Conservation (phyloP, 176 grass and related monocot genomes). For the Echinochloa phyllopogon region DNA sequence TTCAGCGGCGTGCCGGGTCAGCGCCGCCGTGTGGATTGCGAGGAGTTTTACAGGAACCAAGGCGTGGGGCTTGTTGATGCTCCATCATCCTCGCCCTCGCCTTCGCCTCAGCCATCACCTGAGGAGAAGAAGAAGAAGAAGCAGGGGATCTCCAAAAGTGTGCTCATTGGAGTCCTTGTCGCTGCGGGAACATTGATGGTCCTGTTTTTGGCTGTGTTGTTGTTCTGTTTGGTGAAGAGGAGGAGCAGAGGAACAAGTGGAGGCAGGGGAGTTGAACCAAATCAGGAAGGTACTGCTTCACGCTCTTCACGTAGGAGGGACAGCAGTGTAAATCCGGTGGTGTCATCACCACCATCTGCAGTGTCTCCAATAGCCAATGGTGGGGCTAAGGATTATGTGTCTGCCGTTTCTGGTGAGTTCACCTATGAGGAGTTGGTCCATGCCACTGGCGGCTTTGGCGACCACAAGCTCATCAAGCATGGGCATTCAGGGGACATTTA, state of each 20-base stretch:
- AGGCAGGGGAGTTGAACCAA: conserved; percentile 32
- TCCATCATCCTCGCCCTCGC: neutral
- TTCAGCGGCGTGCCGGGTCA: conserved; percentile 54
- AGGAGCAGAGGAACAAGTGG: conserved; percentile 10
- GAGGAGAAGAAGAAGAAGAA: neutral
- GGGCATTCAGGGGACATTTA: conserved; percentile 88
- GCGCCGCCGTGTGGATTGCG: conserved; percentile 56
- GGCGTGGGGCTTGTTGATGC: conserved; percentile 39
- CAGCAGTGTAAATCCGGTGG: conserved; percentile 56
- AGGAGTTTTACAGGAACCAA: conserved; percentile 61
- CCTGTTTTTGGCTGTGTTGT: conserved; percentile 35
- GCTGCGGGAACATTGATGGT: conserved; percentile 43
- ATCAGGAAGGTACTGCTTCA: conserved; percentile 42
- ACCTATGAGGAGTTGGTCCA: conserved; percentile 64
- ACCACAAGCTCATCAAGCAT: conserved; percentile 65
- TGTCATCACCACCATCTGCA: conserved; percentile 35
- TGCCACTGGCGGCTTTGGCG: conserved; percentile 62
- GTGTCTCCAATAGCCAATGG: conserved; percentile 40
- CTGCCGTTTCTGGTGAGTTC: conserved; percentile 39
- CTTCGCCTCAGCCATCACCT: neutral
- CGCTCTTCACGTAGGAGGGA: conserved; percentile 46
- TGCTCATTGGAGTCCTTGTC: conserved; percentile 59
- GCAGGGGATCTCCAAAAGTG: conserved; percentile 48
- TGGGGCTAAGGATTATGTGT: neutral
- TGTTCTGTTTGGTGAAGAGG: conserved; percentile 43